Conservation (phyloP, 140 eudicot genomes). For the Oenanthe javanica region DNA sequence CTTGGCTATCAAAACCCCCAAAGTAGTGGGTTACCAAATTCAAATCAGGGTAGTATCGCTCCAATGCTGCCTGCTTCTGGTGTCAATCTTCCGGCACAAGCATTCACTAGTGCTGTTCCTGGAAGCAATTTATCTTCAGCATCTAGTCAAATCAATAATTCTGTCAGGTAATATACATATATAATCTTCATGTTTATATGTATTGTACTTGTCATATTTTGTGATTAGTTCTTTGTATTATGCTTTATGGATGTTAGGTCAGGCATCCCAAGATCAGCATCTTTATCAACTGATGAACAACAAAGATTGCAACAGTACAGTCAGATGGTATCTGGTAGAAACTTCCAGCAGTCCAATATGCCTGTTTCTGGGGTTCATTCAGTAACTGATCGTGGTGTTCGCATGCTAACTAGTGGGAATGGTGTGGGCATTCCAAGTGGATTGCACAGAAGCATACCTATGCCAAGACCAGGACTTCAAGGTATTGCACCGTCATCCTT, state of each 20-base stretch:
- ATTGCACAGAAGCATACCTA: constrained; percentile 39
- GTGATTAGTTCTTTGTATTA: neutral
- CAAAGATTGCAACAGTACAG: constrained; percentile 67
- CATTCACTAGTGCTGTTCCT: constrained; percentile 32
- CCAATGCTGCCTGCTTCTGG: constrained; percentile 49
- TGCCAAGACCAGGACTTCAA: constrained; percentile 58
- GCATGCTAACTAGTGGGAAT: constrained; percentile 56
- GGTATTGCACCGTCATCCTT: constrained; percentile 49
- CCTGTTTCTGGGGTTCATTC: constrained; percentile 60
- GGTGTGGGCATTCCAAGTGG: constrained; percentile 55
- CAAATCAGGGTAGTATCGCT: constrained; percentile 34
- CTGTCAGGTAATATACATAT: constrained; percentile 47
- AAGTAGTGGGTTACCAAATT: constrained; percentile 34
- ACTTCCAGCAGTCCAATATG: constrained; percentile 42
- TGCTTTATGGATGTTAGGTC: constrained; percentile 66
- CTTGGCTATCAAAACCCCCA: constrained; percentile 56
- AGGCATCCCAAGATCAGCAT: constrained; percentile 55
- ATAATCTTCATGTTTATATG: neutral
- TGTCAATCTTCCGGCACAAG: constrained; percentile 40
- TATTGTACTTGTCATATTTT: neutral
- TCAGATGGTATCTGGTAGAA: constrained; percentile 65
- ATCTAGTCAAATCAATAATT: constrained; percentile 39
- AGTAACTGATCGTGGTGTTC: constrained; percentile 61
- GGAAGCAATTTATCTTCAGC: constrained; percentile 47
- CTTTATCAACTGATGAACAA: constrained; percentile 69